phyloP scores from a whole-genome alignment of 257 asterid genomes.

The Jasminum sambac region DNA sequence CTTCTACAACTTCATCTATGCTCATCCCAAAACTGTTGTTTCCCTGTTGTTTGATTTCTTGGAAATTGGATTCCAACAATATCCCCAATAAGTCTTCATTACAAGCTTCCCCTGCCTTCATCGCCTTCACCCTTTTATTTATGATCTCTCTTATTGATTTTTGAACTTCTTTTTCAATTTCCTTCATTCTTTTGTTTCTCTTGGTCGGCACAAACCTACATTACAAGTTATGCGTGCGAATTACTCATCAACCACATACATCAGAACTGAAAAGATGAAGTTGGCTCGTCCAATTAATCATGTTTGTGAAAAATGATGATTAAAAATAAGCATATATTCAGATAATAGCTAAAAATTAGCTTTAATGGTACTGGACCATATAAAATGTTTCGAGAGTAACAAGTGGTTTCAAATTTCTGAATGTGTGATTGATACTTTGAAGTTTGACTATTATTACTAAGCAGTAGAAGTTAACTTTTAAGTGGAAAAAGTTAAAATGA shows the following conservation, averaged over 20 bases:
- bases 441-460: no score
- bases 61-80: slow-evolving; percentile 31
- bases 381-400: no score
- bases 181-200: slow-evolving; percentile 42
- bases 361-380: no score
- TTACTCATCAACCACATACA: not conserved
- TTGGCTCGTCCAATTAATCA: not conserved
- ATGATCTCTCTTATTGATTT: slow-evolving; percentile 25
- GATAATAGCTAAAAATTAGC: no score
- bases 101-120: slow-evolving; percentile 27
- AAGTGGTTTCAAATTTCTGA: no score
- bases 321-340: no score
- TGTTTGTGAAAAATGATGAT: not conserved
- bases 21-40: slow-evolving; percentile 34
- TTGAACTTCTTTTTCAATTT: slow-evolving; percentile 29
- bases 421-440: no score
- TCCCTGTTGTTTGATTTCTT: slow-evolving; percentile 28
- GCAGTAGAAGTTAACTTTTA: no score
- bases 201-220: slow-evolving; percentile 41
- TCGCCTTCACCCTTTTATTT: slow-evolving; percentile 26
- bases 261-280: not conserved
- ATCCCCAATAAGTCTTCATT: slow-evolving; percentile 32
- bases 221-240: not conserved
- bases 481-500: no score
- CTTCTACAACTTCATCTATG: slow-evolving; percentile 37